Base-by-base conservation (phyloP, 805 yeast genomes). In the Kuraishia piskuri region DNA sequence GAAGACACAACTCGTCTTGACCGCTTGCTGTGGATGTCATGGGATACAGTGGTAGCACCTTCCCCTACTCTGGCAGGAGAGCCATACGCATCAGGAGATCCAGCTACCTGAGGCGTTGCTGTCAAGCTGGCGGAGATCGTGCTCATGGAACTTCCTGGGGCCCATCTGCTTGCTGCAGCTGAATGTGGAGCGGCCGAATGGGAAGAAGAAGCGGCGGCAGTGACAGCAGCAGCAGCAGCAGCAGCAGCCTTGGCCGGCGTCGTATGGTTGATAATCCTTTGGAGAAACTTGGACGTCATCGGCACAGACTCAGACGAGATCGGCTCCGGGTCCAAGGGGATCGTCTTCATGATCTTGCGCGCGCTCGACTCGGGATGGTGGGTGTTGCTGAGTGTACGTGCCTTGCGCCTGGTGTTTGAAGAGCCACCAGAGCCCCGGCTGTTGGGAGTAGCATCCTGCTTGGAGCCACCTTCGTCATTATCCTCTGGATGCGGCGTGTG, bases 281-380 rank as follows among this genome's bases (percentile, higher is more conserved):
- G 54, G 6, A 51, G 49, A 49, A 45, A 48, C 21, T 48, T 37
- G 17, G 51, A 45, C 36, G 57, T 50, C 14, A 49, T 36, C n/a
- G 50, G 50, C 19, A 20, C 22, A 10, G 21, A 22, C 6, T 20
- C 20, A 17, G 37, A 10, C 7, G 52, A 44, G 26, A 88, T 88
- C 4, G 96, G 96, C 52, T 80, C 84, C 0, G 96, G 96, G 64
- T 88, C 96, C 57, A 88, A 69, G 2, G 96, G 96, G 58, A 88
- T 84, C 0, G 91, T 88, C 50, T 82, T 77, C 49, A 88, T 88
- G 57, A 88, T 84, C 62, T 78, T 81, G 57, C 94, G 74, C 0
- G 92, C 94, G 49, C 84, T 79, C 23, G 80, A 76, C 62, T 84
- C 92, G 1, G 89, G 88, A 62, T 85, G 78, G 45, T 75, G 70